Conservation (phyloP, 2,329 filamentous ascomycete genomes). For the Dactylellina sp. region DNA sequence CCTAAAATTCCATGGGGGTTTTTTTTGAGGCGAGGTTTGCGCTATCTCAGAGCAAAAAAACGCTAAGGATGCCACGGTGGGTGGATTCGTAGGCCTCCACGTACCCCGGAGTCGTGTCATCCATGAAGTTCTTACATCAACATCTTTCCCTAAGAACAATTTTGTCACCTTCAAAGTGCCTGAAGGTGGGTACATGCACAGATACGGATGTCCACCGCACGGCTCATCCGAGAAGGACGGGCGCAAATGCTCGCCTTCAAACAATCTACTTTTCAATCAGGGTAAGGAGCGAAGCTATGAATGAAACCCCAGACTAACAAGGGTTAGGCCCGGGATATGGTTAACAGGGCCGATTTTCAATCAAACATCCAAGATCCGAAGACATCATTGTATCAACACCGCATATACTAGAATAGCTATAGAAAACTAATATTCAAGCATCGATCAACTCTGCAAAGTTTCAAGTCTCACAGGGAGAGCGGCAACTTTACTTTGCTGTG, state of each 20-base stretch:
- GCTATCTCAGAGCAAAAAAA: constrained; percentile 25
- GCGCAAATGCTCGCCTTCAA: constrained; percentile 30
- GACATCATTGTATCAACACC: background rate
- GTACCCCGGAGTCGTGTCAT: constrained; percentile 42
- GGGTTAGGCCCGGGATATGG: constrained; percentile 13
- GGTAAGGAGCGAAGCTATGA: too few relatives aligned
- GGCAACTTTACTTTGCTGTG: background rate
- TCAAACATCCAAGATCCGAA: constrained; percentile 18
- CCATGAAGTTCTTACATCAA: constrained; percentile 43
- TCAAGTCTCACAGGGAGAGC: background rate
- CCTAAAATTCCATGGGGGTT: constrained; percentile 6
- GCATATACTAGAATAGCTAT: too few relatives aligned
- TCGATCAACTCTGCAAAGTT: background rate
- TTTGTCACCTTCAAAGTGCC: constrained; percentile 36
- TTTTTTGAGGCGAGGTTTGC: constrained; percentile 28
- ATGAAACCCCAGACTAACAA: constrained; percentile 27
- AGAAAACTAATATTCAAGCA: background rate
- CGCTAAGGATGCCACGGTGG: constrained; percentile 41
- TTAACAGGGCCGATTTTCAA: constrained; percentile 39
- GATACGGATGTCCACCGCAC: background rate
- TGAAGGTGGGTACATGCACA: constrained; percentile 25
- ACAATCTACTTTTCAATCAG: too few relatives aligned
- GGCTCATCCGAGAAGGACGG: constrained; percentile 26
- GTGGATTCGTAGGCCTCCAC: constrained; percentile 38
- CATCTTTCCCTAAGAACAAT: constrained; percentile 17